These are phyloP conservation scores for Brettanomyces naardenensis DNA, from an alignment of 805 yeast genomes.

Conservation along the genomic window DNA sequence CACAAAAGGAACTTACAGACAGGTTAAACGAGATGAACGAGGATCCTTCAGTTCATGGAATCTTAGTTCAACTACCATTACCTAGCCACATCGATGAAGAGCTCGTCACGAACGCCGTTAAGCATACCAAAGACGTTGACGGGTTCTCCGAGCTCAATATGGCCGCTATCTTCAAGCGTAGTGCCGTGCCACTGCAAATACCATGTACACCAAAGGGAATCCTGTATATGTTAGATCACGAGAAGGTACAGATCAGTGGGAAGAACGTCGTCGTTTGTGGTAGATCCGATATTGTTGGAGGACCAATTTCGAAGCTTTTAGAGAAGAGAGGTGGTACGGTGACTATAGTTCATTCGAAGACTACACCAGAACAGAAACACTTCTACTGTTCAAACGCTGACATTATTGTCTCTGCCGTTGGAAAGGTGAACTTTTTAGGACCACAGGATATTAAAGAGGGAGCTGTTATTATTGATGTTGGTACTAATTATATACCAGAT, in stretches of 20 bases:
- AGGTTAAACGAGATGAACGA: constrained; percentile 58
- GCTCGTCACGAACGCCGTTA: constrained; percentile 71
- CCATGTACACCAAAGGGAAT: constrained; percentile 97
- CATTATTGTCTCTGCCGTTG: constrained; percentile 87
- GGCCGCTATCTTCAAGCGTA: constrained; percentile 84
- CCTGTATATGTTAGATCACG: constrained; percentile 66
- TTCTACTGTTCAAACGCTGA: constrained; percentile 60
- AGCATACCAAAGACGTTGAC: constrained; percentile 83
- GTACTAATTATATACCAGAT: constrained; percentile 85
- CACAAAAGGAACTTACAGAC: constrained; percentile 53
- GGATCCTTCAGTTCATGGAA: constrained; percentile 75
- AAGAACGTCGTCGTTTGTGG: constrained; percentile 88
- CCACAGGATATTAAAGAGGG: constrained; percentile 86
- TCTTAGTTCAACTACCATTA: constrained; percentile 83
- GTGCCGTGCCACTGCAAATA: constrained; percentile 72
- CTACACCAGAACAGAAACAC: constrained; percentile 49
- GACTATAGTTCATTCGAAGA: constrained; percentile 73
- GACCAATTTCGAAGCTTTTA: constrained; percentile 81
- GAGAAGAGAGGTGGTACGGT: constrained; percentile 81
- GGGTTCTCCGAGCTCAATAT: constrained; percentile 87
- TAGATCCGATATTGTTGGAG: constrained; percentile 92
- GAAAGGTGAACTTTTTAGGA: constrained; percentile 74
- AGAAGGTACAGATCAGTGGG: constrained; percentile 65
- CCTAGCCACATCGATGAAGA: constrained; percentile 78
- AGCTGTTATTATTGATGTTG: constrained; percentile 87